Percentiles rank a stretch among this genome's conserved stretches.
Conservation (phyloP, 352 stramenopile species). For the Globisporangium solare region DNA sequence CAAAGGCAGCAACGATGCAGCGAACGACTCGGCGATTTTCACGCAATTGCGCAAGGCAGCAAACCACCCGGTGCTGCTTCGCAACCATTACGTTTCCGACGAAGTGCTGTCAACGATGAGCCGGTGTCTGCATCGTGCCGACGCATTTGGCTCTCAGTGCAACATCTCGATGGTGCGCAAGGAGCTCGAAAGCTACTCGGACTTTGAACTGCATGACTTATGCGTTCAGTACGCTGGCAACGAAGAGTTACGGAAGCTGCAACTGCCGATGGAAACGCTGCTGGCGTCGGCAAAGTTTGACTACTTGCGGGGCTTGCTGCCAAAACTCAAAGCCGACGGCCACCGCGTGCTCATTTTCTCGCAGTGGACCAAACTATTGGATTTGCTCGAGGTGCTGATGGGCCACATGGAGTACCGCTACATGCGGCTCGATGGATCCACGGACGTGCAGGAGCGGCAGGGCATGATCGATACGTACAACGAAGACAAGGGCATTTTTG, state of each 20-base stretch:
- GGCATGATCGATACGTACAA: conserved; percentile 84
- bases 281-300: conserved; percentile 95
- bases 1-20: conserved; percentile 9
- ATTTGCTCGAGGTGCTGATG: conserved; percentile 91
- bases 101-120: conserved; percentile 81
- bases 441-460: conserved; percentile 69
- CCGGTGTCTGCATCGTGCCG: conserved; percentile 66
- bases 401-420: conserved; percentile 69
- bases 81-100: conserved; percentile 70
- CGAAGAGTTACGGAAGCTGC: conserved; percentile 77
- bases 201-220: conserved; percentile 95
- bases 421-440: conserved; percentile 76
- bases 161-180: conserved; percentile 82
- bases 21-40: conserved; percentile 81
- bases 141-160: conserved; percentile 85
- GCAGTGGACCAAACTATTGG: conserved; percentile 94
- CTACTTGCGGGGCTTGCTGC: conserved; percentile 85
- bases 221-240: conserved; percentile 86
- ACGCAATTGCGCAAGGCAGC: conserved; percentile 96
- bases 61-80: conserved; percentile 96
- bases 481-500: conserved; percentile 90
- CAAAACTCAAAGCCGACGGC: conserved; percentile 76
- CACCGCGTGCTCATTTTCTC: conserved; percentile 97
- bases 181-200: conserved; percentile 92
- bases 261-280: conserved; percentile 85